phyloP scores from a whole-genome alignment of 768 basidiomycete genomes.

The Boletus sensibilis region DNA sequence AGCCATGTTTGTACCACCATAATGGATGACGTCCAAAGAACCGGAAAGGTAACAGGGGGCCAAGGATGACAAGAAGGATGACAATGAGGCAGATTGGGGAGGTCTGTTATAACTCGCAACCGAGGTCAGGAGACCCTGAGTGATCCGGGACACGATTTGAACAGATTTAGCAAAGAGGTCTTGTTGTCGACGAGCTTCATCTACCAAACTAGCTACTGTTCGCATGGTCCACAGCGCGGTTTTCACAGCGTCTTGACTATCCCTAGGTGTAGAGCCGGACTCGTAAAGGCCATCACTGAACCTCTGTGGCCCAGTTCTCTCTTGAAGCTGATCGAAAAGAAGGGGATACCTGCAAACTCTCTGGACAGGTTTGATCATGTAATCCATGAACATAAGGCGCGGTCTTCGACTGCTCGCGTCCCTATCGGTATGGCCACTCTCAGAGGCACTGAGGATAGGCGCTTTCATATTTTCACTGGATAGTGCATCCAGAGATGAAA shows the following conservation, averaged over 20 bases:
- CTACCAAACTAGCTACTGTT: slow-evolving; percentile 70
- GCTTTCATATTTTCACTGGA: slow-evolving; percentile 35
- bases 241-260: slow-evolving; percentile 19
- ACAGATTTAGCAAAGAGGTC: slow-evolving; percentile 65
- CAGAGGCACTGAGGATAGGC: slow-evolving; percentile 27
- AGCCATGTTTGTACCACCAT: slow-evolving; percentile 45
- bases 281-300: background rate
- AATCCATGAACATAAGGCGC: slow-evolving; percentile 73
- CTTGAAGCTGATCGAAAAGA: slow-evolving; percentile 70
- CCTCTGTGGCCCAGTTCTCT: slow-evolving; percentile 3
- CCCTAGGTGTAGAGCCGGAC: background rate
- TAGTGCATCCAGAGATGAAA: slow-evolving; percentile 51
- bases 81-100: slow-evolving; percentile 41
- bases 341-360: slow-evolving; percentile 94
- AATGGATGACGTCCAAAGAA: slow-evolving; percentile 83
- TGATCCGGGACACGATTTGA: slow-evolving; percentile 67
- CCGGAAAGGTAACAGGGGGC: slow-evolving; percentile 81
- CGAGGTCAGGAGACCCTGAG: slow-evolving; percentile 33
- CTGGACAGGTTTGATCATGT: slow-evolving; percentile 97
- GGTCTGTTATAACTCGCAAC: slow-evolving; percentile 30
- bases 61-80: slow-evolving; percentile 68
- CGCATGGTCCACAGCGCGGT: slow-evolving; percentile 71
- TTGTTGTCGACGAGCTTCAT: slow-evolving; percentile 72
- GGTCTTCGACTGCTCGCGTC: slow-evolving; percentile 29
- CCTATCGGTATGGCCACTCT: slow-evolving; percentile 31